Conservation (phyloP, 225 moss, liverwort and hornwort genomes). For the Physcomitrellopsis africana region DNA sequence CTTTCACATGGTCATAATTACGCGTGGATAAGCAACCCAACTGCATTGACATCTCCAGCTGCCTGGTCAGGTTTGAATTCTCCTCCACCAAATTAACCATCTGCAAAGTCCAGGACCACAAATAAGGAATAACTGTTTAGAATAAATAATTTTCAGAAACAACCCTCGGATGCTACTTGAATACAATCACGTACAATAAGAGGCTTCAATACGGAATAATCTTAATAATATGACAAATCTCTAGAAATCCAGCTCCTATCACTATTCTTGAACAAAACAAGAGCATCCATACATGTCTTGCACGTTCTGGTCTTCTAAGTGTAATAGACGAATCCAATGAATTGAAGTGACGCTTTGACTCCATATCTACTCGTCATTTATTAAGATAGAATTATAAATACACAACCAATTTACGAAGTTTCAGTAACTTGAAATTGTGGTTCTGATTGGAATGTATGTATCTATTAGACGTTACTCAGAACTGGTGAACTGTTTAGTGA, state of each 20-base stretch:
- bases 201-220: neutral
- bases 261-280: neutral
- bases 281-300: neutral
- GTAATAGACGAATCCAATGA: neutral
- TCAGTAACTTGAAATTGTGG: neutral
- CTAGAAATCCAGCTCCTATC: neutral
- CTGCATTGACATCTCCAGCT: constrained; percentile 28
- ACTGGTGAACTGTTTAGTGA: constrained; percentile 9
- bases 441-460: neutral
- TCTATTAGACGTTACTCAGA: neutral
- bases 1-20: constrained; percentile 10
- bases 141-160: too few species aligned
- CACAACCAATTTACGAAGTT: neutral
- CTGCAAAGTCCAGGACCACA: constrained; percentile 38
- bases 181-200: neutral
- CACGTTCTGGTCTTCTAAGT: constrained; percentile 3
- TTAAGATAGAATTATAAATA: neutral
- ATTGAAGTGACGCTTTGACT: neutral
- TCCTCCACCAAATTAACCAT: constrained; percentile 5
- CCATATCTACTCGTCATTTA: constrained; percentile 1
- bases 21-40: constrained; percentile 15
- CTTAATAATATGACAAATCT: neutral
- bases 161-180: neutral
- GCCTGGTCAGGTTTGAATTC: constrained; percentile 5
- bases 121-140: neutral